Conservation (phyloP, 2,329 filamentous ascomycete genomes). For the Neocucurbitaria cava region DNA sequence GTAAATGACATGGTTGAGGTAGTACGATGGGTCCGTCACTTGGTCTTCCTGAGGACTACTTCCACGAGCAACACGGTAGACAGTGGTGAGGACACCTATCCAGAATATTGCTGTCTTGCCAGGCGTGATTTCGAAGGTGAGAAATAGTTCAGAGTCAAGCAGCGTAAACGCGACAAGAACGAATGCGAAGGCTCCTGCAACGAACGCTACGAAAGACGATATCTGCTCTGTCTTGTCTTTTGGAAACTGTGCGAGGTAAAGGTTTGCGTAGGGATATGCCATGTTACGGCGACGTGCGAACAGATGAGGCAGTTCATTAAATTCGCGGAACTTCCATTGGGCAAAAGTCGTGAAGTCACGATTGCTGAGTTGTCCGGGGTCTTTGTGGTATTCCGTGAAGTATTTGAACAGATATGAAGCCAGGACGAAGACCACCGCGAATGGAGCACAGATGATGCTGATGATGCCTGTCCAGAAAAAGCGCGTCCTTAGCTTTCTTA, state of each 20-base stretch:
- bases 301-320: constrained; percentile 93
- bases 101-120: constrained; percentile 92
- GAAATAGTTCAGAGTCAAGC: constrained; percentile 88
- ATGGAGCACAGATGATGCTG: constrained; percentile 85
- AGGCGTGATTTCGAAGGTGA: constrained; percentile 88
- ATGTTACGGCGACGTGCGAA: constrained; percentile 91
- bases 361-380: constrained; percentile 84
- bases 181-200: constrained; percentile 84
- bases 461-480: constrained; percentile 85
- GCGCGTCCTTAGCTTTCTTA: constrained; percentile 76
- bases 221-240: constrained; percentile 91
- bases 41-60: constrained; percentile 84
- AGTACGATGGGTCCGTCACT: constrained; percentile 91
- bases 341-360: constrained; percentile 91
- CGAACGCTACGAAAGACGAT: constrained; percentile 83
- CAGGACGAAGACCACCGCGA: constrained; percentile 84
- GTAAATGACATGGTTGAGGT: constrained; percentile 85
- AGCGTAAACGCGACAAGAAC: constrained; percentile 84
- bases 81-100: constrained; percentile 78
- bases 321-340: constrained; percentile 98
- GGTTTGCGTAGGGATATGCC: constrained; percentile 90
- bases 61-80: constrained; percentile 84
- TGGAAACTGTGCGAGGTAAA: constrained; percentile 95
- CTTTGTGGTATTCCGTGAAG: constrained; percentile 97
- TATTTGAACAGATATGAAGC: constrained; percentile 94